A percentile compares a stretch with the other conserved stretches of the same genome.
phyloP scores from a whole-genome alignment of 2,329 filamentous ascomycete genomes.

The Scopulariopsis brevicaulis region DNA sequence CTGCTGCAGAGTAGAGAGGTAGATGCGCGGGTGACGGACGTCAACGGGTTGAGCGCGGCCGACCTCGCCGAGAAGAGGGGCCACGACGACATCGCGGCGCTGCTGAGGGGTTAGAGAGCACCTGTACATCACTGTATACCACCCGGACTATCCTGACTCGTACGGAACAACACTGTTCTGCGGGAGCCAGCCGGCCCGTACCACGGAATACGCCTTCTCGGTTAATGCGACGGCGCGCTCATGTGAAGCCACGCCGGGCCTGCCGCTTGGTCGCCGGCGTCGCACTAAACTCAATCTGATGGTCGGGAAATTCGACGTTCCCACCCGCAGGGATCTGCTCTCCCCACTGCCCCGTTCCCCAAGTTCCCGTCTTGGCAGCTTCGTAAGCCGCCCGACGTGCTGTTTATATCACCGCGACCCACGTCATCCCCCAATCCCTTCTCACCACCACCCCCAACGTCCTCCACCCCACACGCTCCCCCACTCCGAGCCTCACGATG shows the following conservation, averaged over 20 bases:
- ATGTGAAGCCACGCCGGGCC: neutral
- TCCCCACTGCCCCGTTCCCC: neutral
- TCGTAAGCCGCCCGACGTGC: neutral
- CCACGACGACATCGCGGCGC: neutral
- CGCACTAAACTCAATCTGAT: neutral
- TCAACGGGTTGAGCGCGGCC: neutral
- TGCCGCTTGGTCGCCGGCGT: too few relatives aligned
- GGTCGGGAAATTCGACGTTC: neutral
- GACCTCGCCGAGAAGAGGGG: slow-evolving; percentile 3
- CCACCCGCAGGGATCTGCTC: neutral
- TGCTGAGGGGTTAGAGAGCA: neutral
- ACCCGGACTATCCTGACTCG: neutral
- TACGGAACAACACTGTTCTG: too few relatives aligned
- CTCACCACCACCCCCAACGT: neutral
- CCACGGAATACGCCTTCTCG: too few relatives aligned
- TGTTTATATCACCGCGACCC: neutral
- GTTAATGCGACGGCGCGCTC: too few relatives aligned
- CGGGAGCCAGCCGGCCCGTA: too few relatives aligned
- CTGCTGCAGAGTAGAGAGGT: neutral
- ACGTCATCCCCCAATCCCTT: neutral
- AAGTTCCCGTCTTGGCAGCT: neutral
- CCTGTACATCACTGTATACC: neutral
- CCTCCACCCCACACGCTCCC: neutral
- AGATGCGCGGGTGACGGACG: neutral
- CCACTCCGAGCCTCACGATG: slow-evolving; percentile 8